A percentile compares a stretch with the other conserved stretches of the same genome.
Evolutionary conservation across 805 yeast species (phyloP).

Genomic region (Ogataea sp.): DNA sequence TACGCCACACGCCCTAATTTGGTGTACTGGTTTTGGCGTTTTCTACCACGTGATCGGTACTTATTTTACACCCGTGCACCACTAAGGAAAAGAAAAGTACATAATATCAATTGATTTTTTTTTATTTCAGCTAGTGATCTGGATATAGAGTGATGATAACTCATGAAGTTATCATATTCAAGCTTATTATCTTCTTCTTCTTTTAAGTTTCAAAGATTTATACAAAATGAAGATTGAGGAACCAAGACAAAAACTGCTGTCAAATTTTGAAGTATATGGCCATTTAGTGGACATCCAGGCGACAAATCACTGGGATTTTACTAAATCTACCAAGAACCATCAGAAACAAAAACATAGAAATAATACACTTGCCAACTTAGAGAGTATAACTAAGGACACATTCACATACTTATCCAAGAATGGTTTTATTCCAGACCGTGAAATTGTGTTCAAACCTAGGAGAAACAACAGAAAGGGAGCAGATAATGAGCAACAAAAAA

Average conservation of each 20-base stretch:
- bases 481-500: constrained; percentile 23
- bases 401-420: constrained; percentile 31
- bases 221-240: constrained; percentile 1
- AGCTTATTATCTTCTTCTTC: too few species aligned
- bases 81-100: too few species aligned
- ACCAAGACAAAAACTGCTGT: constrained; percentile 20
- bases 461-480: constrained; percentile 29
- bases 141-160: too few species aligned
- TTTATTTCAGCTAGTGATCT: too few species aligned
- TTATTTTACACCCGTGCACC: too few species aligned
- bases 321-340: constrained; percentile 17
- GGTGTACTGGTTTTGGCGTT: too few species aligned
- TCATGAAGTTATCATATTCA: too few species aligned
- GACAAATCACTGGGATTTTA: constrained; percentile 39
- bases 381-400: constrained; percentile 40
- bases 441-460: background rate
- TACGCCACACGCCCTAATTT: constrained; percentile 70
- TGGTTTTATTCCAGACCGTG: constrained; percentile 6
- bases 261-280: constrained; percentile 56
- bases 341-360: constrained; percentile 15
- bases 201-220: too few species aligned
- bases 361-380: constrained; percentile 36
- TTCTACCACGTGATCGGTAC: too few species aligned
- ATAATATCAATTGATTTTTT: too few species aligned
- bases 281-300: constrained; percentile 43